Evolutionary conservation across 2,329 filamentous ascomycete species (phyloP), one percentile per base, ranked within the genome.

Genomic region (Kalaharituber pfeilii): DNA sequence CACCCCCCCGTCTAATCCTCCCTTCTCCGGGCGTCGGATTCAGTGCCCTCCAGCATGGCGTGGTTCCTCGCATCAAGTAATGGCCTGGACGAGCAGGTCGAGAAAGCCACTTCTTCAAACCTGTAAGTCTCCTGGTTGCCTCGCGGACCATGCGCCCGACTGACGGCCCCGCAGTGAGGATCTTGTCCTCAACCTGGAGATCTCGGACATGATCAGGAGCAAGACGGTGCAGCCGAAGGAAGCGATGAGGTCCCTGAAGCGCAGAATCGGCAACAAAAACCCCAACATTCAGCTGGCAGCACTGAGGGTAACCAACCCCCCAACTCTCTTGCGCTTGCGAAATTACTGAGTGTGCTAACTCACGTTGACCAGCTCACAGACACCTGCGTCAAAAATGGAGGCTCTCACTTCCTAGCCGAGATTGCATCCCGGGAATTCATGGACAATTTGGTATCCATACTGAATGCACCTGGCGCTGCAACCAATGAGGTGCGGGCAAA

Each of bases 361-460:
- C 52, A 60, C 58, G 49, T 51, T 51, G 30, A 57, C 30, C 62
- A 82, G 86, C 82, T 98, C 65, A 94, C 88, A 61, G 91, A 98
- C 71, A 96, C 91, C 0, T 98, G 91, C 67, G 87, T 96, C 58
- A 98, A 98, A 73, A 98, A 98, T 73, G 91, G 91, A 56, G 91
- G 91, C 62, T 78, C 83, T 36, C 91, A 98, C 70, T 98, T 98
- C 69, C 80, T 98, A 50, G 77, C 81, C 61, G 91, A 98, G 71
- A 91, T 98, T 63, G 89, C 91, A 39, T 95, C 89, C 18, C 80
- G 88, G 60, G 91, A 98, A 71, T 98, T 96, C 66, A 93, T 98
- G 84, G 91, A 98, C 70, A 95, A 95, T 67, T 72, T 98, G 52
- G 82, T 86, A 18, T 95, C 89, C 29, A 75, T 98, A 15, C 75